Conservation (phyloP, 2,329 filamentous ascomycete species). For the Aureobasidium uvarum region DNA sequence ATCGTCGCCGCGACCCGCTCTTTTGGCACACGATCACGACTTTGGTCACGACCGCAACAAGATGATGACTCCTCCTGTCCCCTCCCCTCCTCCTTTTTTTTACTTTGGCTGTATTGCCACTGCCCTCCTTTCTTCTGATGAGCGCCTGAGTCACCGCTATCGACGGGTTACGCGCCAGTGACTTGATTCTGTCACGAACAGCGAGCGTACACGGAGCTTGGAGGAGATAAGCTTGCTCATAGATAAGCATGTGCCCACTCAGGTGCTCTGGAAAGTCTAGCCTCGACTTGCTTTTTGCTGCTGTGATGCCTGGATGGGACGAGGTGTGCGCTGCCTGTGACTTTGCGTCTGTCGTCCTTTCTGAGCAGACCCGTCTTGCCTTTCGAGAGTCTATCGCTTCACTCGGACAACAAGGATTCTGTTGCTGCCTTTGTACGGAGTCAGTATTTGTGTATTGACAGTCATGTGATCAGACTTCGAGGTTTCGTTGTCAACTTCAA, state of each 20-base stretch:
- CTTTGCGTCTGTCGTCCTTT: slow-evolving; percentile 3
- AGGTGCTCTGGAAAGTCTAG: slow-evolving; percentile 22
- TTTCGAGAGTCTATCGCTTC: background rate
- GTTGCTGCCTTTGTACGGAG: background rate
- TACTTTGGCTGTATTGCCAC: background rate
- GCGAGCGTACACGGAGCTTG: background rate
- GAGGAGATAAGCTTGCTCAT: slow-evolving; percentile 20
- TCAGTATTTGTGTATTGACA: background rate
- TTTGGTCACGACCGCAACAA: slow-evolving; percentile 11
- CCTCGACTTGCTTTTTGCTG: slow-evolving; percentile 16
- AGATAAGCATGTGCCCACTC: slow-evolving; percentile 20
- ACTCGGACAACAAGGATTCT: background rate
- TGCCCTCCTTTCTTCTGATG: background rate
- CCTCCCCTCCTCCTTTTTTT: background rate
- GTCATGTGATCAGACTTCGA: background rate
- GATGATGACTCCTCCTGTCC: background rate
- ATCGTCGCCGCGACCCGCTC: slow-evolving; percentile 17
- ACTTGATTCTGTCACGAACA: slow-evolving; percentile 1
- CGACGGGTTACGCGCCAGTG: slow-evolving; percentile 2
- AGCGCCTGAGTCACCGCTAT: slow-evolving; percentile 13
- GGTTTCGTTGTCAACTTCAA: background rate
- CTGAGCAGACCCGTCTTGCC: background rate
- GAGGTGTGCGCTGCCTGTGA: background rate
- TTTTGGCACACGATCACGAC: slow-evolving; percentile 15
- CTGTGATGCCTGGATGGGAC: background rate